A percentile compares a stretch with the other conserved stretches of the same genome.
phyloP scores from a whole-genome alignment of 2,329 filamentous ascomycete genomes.

The Sordariomycetes sp. region DNA sequence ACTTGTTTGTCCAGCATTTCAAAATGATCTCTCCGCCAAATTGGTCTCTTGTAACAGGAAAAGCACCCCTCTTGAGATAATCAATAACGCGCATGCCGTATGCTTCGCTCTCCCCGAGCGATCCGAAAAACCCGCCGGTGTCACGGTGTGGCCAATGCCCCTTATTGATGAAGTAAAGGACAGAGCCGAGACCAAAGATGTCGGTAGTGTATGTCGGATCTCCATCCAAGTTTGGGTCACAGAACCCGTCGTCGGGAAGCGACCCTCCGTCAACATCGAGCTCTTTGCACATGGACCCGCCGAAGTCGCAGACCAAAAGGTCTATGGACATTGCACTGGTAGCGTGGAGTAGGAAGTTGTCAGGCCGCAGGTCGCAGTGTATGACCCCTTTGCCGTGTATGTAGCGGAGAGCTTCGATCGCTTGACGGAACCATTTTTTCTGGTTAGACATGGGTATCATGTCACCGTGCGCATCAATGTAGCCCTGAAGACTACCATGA shows the following conservation, averaged over 20 bases:
- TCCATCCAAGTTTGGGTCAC: constrained; percentile 6
- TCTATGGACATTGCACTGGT: constrained; percentile 8
- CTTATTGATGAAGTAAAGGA: constrained; percentile 9
- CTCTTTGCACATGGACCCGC: constrained; percentile 16
- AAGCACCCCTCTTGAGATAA: neutral
- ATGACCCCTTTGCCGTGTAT: constrained; percentile 17
- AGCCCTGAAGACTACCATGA: constrained; percentile 9
- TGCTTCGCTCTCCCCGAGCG: neutral
- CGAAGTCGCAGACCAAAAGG: constrained; percentile 18
- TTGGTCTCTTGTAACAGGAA: neutral
- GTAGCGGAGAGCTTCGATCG: constrained; percentile 14
- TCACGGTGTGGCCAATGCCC: constrained; percentile 8
- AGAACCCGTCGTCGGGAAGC: constrained; percentile 9
- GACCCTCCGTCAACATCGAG: constrained; percentile 9
- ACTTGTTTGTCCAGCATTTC: neutral
- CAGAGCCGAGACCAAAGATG: constrained; percentile 9
- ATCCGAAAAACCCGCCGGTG: neutral
- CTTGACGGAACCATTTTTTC: constrained; percentile 14
- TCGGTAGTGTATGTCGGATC: constrained; percentile 5
- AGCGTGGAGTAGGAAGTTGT: constrained; percentile 18
- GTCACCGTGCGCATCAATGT: constrained; percentile 6
- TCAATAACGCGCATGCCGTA: neutral
- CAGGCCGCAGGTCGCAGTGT: constrained; percentile 17
- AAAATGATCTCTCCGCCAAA: neutral
- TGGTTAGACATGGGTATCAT: constrained; percentile 1